Percentiles rank a stretch among this genome's conserved stretches.
phyloP scores from a whole-genome alignment of 2,329 filamentous ascomycete genomes.

The Stylonectria norvegica region DNA sequence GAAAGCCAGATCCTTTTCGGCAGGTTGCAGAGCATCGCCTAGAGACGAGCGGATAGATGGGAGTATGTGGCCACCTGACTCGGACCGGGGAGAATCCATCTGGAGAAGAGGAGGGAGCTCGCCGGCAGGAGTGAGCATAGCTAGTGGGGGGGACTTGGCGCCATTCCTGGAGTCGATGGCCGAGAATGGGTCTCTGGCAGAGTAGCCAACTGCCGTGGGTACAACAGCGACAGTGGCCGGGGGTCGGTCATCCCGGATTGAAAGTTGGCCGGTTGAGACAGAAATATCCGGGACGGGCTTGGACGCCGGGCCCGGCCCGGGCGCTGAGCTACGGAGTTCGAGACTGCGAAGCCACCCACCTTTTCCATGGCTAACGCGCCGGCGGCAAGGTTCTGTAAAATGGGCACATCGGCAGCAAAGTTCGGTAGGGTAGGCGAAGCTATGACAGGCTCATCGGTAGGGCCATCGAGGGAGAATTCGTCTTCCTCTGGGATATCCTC shows the following conservation, averaged over 20 bases:
- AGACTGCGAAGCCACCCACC: constrained; percentile 22
- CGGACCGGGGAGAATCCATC: constrained; percentile 34
- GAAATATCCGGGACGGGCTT: constrained; percentile 29
- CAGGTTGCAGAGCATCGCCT: constrained; percentile 32
- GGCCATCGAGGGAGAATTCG: constrained; percentile 15
- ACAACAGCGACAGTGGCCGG: too few relatives aligned
- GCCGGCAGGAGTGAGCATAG: constrained; percentile 24
- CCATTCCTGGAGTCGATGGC: constrained; percentile 12
- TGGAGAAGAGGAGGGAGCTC: constrained; percentile 36
- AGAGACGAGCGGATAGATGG: constrained; percentile 39
- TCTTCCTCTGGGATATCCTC: constrained; percentile 28
- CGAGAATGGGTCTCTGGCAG: constrained; percentile 7
- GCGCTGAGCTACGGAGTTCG: constrained; percentile 11
- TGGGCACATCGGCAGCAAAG: constrained; percentile 32
- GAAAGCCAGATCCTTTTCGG: constrained; percentile 31
- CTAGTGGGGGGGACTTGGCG: constrained; percentile 21
- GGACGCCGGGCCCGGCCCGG: constrained; percentile 8
- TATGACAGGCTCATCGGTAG: constrained; percentile 15
- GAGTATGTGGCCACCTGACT: constrained; percentile 34
- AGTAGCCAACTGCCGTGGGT: constrained; percentile 8
- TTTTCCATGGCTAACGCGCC: background rate
- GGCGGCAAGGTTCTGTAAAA: too few relatives aligned
- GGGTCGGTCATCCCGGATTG: constrained; percentile 36
- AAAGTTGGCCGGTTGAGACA: constrained; percentile 30
- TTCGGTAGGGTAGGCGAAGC: constrained; percentile 27